These are phyloP conservation scores for Nannochloropsis oceanica DNA, from an alignment of 108 stramenopile genomes.

Conservation along the genomic window DNA sequence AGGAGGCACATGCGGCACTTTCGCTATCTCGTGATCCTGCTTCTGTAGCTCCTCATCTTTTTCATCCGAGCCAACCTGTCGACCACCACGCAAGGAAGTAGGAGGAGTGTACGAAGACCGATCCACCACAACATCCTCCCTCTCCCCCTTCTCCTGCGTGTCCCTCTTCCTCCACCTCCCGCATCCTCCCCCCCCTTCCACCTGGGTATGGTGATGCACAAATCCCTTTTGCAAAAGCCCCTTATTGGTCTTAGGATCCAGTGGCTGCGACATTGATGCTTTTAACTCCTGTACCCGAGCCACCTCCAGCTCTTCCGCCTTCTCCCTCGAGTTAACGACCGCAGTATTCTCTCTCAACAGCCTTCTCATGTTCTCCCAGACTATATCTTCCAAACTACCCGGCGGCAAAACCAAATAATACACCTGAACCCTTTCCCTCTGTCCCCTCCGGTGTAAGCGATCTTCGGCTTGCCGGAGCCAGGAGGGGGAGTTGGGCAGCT, in stretches of 20 bases:
- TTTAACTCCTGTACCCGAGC: background rate
- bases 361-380: constrained; percentile 17
- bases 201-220: too few relatives aligned
- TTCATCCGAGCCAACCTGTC: too few relatives aligned
- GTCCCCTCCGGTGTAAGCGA: constrained; percentile 89
- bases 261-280: background rate
- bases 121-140: too few relatives aligned
- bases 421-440: constrained; percentile 62
- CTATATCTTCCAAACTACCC: constrained; percentile 21
- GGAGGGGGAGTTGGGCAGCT: constrained; percentile 91
- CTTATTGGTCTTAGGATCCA: background rate
- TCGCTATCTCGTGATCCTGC: too few relatives aligned
- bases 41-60: too few relatives aligned
- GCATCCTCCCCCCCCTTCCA: too few relatives aligned
- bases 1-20: too few relatives aligned
- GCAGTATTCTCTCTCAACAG: constrained; percentile 11
- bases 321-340: constrained; percentile 6
- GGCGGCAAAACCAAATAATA: constrained; percentile 57
- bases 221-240: too few relatives aligned
- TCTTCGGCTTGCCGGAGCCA: constrained; percentile 96
- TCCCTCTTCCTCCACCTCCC: too few relatives aligned
- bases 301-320: constrained; percentile 16
- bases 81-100: too few relatives aligned
- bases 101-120: too few relatives aligned
- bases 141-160: too few relatives aligned